Evolutionary conservation across 2,329 filamentous ascomycete genomes (phyloP), one percentile per base, ranked within the genome.

Genomic region (Ploettnerulaceae sp.): DNA sequence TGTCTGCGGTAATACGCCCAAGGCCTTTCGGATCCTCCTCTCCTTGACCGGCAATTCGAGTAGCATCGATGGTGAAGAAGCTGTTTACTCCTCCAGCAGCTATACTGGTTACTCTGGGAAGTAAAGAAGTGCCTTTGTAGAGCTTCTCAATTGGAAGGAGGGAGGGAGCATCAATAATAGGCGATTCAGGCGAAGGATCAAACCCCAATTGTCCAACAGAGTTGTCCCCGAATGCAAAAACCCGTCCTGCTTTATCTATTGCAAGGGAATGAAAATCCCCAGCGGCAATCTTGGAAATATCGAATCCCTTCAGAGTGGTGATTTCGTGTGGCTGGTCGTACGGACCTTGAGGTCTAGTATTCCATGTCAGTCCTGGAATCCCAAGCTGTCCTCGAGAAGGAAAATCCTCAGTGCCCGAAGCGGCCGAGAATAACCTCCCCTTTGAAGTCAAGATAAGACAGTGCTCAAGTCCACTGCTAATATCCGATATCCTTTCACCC

Each of bases 161-260:
- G 3, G 81, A 79, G 0, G 93, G 89, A 0, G 75, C 74, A 54
- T 91, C 86, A 18, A 86, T 71, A 47, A 70, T 77, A 6, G 79
- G 72, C 12, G 78, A 71, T 21, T 83, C 77, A 0, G 76, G 64
- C 38, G 81, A 80, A 43, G 77, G 79, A 40, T 88, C 80, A 58
- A 91, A 81, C n/a, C 91, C 91, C 3, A 97, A 75, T 66, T 97
- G 93, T n/a, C 93, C 93, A 33, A 80, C 78, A 0, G 82, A 82
- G 68, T 97, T 97, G 66, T 97, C 90, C 28, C 93, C 93, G 68
- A 95, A 97, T 5, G 82, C 75, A 65, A 93, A 95, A 12, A 93
- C 76, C 12, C 81, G 79, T 12, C 91, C 91, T 42, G 84, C 73
- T 49, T 78, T 77, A 61, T 91, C 87, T 12, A 89, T 74, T 0